These are phyloP conservation scores for Trametes hirsuta DNA, from an alignment of 1,284 basidiomycete genomes.

Conservation along the genomic window DNA sequence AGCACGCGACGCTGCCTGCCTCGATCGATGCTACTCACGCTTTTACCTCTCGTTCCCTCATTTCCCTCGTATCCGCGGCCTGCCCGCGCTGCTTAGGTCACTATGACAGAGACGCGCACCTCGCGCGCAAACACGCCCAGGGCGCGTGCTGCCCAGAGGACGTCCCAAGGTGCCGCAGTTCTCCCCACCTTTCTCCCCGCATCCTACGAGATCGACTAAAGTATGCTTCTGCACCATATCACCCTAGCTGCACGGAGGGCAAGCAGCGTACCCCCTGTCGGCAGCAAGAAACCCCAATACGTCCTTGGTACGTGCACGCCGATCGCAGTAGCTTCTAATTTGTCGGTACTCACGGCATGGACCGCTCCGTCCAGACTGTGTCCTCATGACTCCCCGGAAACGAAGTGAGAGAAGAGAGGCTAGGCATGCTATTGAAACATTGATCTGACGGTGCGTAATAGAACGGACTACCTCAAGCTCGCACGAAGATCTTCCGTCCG, in stretches of 20 bases:
- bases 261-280: constrained; percentile 24
- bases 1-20: not conserved
- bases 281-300: constrained; percentile 14
- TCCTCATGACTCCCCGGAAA: constrained; percentile 17
- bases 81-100: not conserved
- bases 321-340: not conserved
- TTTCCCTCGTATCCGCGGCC: not conserved
- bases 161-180: constrained; percentile 4
- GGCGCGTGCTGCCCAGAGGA: constrained; percentile 14
- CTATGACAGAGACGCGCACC: constrained; percentile 20
- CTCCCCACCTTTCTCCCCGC: not conserved
- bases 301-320: constrained; percentile 18
- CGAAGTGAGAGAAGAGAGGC: constrained; percentile 10
- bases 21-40: constrained; percentile 12
- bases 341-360: not conserved
- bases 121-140: constrained; percentile 22
- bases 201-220: not conserved
- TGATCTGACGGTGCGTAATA: not conserved
- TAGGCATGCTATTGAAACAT: not conserved
- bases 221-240: not conserved
- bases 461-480: constrained; percentile 10
- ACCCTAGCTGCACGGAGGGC: constrained; percentile 16
- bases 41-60: not conserved
- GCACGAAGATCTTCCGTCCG: constrained; percentile 9
- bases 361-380: constrained; percentile 11